These are phyloP conservation scores for Noccaea bulbosa DNA, from an alignment of 345 rosid genomes.

Conservation along the genomic window DNA sequence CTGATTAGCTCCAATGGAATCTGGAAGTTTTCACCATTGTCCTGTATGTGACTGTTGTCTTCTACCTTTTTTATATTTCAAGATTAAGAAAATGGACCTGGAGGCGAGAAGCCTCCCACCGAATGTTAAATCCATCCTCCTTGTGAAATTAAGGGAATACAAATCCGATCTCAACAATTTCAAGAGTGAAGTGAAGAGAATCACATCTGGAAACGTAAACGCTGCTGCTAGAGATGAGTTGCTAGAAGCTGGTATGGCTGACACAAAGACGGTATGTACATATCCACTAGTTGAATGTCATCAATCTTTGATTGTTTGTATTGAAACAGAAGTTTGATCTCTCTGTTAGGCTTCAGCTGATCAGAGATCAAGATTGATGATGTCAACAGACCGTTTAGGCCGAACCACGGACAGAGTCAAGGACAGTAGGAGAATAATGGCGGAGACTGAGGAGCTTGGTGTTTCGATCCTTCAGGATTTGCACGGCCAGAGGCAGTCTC, in stretches of 20 bases:
- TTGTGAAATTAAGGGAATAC: constrained; percentile 78
- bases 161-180: constrained; percentile 81
- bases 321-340: too few species aligned
- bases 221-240: constrained; percentile 65
- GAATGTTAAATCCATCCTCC: constrained; percentile 66
- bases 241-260: constrained; percentile 81
- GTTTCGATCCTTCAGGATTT: constrained; percentile 94
- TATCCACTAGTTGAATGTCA: too few species aligned
- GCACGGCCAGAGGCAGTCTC: constrained; percentile 83
- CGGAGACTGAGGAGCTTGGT: constrained; percentile 93
- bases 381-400: constrained; percentile 68
- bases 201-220: constrained; percentile 56
- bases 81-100: constrained; percentile 77
- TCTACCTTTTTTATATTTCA: neutral
- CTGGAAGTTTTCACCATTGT: neutral
- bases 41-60: too few species aligned
- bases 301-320: too few species aligned
- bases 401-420: constrained; percentile 65
- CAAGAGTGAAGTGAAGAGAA: constrained; percentile 67
- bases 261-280: constrained; percentile 53
- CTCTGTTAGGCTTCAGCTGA: constrained; percentile 71
- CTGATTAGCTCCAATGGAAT: neutral
- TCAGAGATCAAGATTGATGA: constrained; percentile 80
- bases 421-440: constrained; percentile 83
- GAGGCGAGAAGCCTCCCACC: constrained; percentile 76